These are phyloP conservation scores for Aegilops speltoides DNA, from an alignment of 176 grass and related monocot genomes.

Conservation along the genomic window DNA sequence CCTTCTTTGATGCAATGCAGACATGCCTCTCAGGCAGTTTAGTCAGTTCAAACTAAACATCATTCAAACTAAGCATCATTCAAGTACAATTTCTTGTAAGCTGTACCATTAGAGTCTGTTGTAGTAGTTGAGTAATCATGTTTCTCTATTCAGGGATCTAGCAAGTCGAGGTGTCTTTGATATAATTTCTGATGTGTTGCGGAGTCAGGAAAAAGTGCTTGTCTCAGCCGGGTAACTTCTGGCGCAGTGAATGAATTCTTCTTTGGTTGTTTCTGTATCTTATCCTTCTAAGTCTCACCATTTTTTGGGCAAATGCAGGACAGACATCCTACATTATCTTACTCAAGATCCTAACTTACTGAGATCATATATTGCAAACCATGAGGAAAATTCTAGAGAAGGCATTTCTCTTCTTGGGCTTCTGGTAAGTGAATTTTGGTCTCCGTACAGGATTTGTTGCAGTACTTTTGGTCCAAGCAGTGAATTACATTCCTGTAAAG, in stretches of 20 bases:
- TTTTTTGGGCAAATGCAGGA: constrained; percentile 59
- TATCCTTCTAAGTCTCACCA: constrained; percentile 15
- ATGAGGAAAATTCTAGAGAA: constrained; percentile 65
- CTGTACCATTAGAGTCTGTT: background rate
- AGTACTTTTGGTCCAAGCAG: constrained; percentile 22
- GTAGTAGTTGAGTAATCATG: constrained; percentile 33
- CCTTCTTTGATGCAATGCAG: constrained; percentile 12
- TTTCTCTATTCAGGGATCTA: constrained; percentile 60
- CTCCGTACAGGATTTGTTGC: background rate
- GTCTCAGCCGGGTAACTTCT: constrained; percentile 80
- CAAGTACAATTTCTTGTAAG: constrained; percentile 17
- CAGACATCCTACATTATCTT: constrained; percentile 82
- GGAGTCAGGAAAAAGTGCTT: constrained; percentile 75
- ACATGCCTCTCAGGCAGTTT: background rate
- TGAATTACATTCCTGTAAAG: constrained; percentile 1
- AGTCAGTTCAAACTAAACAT: background rate
- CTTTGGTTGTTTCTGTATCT: constrained; percentile 18
- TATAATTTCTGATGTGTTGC: constrained; percentile 74
- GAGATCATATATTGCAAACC: constrained; percentile 60
- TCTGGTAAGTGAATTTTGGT: constrained; percentile 50
- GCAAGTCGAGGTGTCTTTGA: constrained; percentile 70
- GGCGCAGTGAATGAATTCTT: background rate
- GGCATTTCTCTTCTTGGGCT: constrained; percentile 77
- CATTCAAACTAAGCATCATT: background rate
- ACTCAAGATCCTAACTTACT: constrained; percentile 65